These are phyloP conservation scores for Ceratocystis cubensis DNA, from an alignment of 2,329 filamentous ascomycete species.

Conservation along the genomic window DNA sequence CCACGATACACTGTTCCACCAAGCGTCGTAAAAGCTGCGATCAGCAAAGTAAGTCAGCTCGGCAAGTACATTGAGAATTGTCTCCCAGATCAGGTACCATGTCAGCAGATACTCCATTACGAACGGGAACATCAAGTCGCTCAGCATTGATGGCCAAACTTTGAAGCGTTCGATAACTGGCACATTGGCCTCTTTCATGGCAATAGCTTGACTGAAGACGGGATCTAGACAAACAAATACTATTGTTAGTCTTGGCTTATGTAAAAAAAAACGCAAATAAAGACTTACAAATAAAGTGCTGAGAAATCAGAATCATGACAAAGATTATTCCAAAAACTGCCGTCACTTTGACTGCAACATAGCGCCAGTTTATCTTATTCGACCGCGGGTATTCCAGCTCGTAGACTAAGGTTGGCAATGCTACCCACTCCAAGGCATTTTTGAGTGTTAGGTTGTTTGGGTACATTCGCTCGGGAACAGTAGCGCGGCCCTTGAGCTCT, in stretches of 20 bases:
- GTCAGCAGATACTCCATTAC: slow-evolving; percentile 65
- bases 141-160: slow-evolving; percentile 63
- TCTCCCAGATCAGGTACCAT: slow-evolving; percentile 76
- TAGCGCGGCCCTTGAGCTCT: slow-evolving; percentile 53
- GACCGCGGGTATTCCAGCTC: slow-evolving; percentile 63
- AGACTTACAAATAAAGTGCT: slow-evolving; percentile 52
- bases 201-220: slow-evolving; percentile 52
- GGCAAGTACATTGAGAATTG: slow-evolving; percentile 60
- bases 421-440: slow-evolving; percentile 61
- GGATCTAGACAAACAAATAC: slow-evolving; percentile 37
- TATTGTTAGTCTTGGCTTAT: slow-evolving; percentile 16
- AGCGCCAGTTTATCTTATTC: slow-evolving; percentile 58
- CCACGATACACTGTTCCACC: slow-evolving; percentile 55
- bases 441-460: slow-evolving; percentile 53
- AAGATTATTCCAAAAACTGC: slow-evolving; percentile 62
- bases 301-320: slow-evolving; percentile 67
- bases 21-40: slow-evolving; percentile 55
- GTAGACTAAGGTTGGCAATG: slow-evolving; percentile 65
- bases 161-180: slow-evolving; percentile 47
- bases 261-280: not conserved
- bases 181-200: slow-evolving; percentile 54
- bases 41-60: slow-evolving; percentile 68
- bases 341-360: slow-evolving; percentile 57
- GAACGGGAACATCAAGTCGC: slow-evolving; percentile 64
- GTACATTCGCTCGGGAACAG: slow-evolving; percentile 40